Evolutionary conservation across 371 early-diverging fungal genomes (phyloP).

Genomic region (Mucor velutinosus): DNA sequence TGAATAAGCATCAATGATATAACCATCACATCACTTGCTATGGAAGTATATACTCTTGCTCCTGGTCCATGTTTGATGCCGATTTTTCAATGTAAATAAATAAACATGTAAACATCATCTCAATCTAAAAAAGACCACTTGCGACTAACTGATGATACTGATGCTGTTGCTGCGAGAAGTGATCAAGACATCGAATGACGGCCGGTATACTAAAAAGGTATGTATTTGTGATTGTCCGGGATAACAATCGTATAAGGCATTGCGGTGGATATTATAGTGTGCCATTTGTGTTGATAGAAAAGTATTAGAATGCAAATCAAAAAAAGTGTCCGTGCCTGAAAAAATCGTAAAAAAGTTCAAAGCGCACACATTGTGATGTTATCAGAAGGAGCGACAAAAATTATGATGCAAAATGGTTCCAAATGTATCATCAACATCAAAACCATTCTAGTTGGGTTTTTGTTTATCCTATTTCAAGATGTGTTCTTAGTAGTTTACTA

Average conservation of each 20-base stretch:
- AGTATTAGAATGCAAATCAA: neutral
- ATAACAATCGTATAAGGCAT: neutral
- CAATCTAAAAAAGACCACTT: neutral
- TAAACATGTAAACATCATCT: slow-evolving; percentile 2
- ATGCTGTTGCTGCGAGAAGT: neutral
- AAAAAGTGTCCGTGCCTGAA: slow-evolving; percentile 4
- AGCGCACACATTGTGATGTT: neutral
- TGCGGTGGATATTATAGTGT: neutral
- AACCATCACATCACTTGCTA: neutral
- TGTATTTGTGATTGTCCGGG: neutral
- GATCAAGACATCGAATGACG: neutral
- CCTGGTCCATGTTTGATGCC: neutral
- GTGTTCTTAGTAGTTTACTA: neutral
- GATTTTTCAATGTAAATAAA: neutral
- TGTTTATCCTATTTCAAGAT: neutral
- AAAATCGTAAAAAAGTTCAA: neutral
- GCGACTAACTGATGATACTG: neutral
- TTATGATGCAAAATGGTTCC: neutral
- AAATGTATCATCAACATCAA: neutral
- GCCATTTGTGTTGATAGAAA: neutral
- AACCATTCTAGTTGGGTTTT: neutral
- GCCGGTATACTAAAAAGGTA: neutral
- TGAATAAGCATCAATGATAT: neutral
- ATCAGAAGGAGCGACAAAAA: neutral
- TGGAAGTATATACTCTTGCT: neutral